Base-by-base conservation (phyloP, 2,329 filamentous ascomycete genomes). In the Beauveria sp. region DNA sequence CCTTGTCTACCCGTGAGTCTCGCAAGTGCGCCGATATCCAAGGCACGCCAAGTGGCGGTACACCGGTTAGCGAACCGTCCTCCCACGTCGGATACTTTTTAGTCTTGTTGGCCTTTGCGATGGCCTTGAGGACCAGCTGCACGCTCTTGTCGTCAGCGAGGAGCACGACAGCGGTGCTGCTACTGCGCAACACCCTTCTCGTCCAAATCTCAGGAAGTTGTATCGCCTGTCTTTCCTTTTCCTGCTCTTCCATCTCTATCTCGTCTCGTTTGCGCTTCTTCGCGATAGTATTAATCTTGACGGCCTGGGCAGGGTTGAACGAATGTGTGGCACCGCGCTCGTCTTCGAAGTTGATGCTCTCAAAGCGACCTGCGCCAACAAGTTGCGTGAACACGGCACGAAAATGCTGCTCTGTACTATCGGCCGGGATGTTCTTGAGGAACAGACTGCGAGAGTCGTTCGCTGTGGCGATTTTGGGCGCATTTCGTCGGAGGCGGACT, bases 351-450 rank as follows among this genome's bases (percentile, higher is more conserved):
- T 82, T 78, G 5, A 96, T 88, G 58, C 78, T 80, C 73, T 96
- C 91, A 53, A 98, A 89, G 52, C 89, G 83, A 3, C 89, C 90
- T 0, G 88, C 86, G 9, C 90, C 89, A 0, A 97, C 81, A 18
- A 96, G 83, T 1, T 82, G 79, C 1, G 84, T 77, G 67, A 98
- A 96, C 0, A 98, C 77, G 48, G 86, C 80, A 50, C 91, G 87
- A 48, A 98, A 81, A 68, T 93, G 90, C 1, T 80, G 74, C 62
- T 91, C 87, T 5, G 91, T 96, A 63, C 91, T 88, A 71, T 97
- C 93, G 65, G 88, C 80, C 7, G 95, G 95, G 1, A 96, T 77
- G 69, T 99, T 98, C 65, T 93, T 89, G n/a, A 96, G 72, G 75
- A 96, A 99, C 20, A 99, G 81, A 64, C 90, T 92, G 67, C 93